phyloP scores from a whole-genome alignment of 2,329 filamentous ascomycete genomes.

The Colletotrichum scovillei region DNA sequence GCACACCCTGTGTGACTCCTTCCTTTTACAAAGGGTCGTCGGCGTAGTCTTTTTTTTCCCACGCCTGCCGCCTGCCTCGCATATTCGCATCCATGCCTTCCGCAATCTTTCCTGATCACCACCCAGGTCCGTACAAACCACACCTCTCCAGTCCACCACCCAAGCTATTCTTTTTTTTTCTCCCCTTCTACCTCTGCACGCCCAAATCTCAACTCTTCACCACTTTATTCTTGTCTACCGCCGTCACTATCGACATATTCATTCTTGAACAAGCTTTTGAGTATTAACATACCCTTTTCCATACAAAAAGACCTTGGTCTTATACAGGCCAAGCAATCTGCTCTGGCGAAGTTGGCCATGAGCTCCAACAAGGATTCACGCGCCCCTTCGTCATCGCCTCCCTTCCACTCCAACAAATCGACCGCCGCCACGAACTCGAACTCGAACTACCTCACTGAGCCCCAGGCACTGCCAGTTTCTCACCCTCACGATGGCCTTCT shows the following conservation, averaged over 20 bases:
- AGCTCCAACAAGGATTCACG: slow-evolving; percentile 44
- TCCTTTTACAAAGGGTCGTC: slow-evolving; percentile 22
- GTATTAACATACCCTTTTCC: slow-evolving; percentile 21
- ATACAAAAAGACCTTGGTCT: slow-evolving; percentile 38
- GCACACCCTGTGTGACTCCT: slow-evolving; percentile 25
- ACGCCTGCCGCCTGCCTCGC: neutral
- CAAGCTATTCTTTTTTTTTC: neutral
- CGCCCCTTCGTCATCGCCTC: slow-evolving; percentile 40
- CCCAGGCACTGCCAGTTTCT: slow-evolving; percentile 42
- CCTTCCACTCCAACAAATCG: slow-evolving; percentile 40
- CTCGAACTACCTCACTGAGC: slow-evolving; percentile 19
- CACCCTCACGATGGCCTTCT: slow-evolving; percentile 43
- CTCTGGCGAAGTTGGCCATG: slow-evolving; percentile 58
- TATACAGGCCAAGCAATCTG: slow-evolving; percentile 52
- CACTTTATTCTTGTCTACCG: neutral
- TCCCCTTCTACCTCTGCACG: neutral
- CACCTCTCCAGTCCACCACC: neutral
- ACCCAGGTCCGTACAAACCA: slow-evolving; percentile 29
- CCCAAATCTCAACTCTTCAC: neutral
- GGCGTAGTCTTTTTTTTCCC: neutral
- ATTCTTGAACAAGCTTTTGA: neutral
- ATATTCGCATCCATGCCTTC: slow-evolving; percentile 33
- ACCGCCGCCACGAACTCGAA: neutral
- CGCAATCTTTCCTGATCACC: slow-evolving; percentile 27
- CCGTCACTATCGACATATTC: neutral